A percentile compares a stretch with the other conserved stretches of the same genome.
These are phyloP conservation scores for Escovopsis weberi DNA, from an alignment of 2,329 filamentous ascomycete species.

Conservation along the genomic window DNA sequence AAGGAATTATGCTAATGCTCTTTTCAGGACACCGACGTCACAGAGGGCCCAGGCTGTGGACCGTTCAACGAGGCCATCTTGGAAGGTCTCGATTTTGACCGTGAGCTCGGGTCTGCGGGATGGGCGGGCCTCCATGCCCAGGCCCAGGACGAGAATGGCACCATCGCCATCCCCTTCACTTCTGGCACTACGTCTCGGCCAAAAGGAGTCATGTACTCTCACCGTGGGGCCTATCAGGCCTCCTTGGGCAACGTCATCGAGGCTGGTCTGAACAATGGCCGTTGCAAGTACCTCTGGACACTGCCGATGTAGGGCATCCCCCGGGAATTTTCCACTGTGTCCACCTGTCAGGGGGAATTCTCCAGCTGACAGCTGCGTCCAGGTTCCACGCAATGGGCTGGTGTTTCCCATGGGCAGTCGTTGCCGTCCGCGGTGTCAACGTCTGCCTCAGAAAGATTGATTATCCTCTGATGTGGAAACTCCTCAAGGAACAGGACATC, in stretches of 20 bases:
- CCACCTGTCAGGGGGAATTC: too few species aligned
- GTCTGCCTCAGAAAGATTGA: slow-evolving; percentile 92
- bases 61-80: slow-evolving; percentile 73
- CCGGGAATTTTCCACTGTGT: slow-evolving; percentile 22
- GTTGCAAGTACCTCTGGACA: slow-evolving; percentile 81
- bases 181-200: slow-evolving; percentile 83
- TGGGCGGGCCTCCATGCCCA: slow-evolving; percentile 67
- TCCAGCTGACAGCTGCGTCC: too few species aligned
- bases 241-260: slow-evolving; percentile 78
- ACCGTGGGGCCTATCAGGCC: slow-evolving; percentile 76
- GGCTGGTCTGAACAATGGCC: slow-evolving; percentile 61
- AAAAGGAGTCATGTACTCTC: slow-evolving; percentile 87
- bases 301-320: slow-evolving; percentile 54
- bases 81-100: slow-evolving; percentile 65
- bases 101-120: slow-evolving; percentile 46
- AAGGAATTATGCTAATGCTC: background rate
- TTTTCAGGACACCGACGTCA: slow-evolving; percentile 59
- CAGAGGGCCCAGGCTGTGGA: slow-evolving; percentile 57
- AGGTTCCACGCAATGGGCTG: slow-evolving; percentile 54
- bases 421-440: slow-evolving; percentile 83
- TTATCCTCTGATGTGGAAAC: slow-evolving; percentile 80
- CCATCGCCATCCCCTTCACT: slow-evolving; percentile 83
- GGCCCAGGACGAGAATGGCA: slow-evolving; percentile 58
- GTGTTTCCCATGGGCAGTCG: slow-evolving; percentile 90
- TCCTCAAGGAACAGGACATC: slow-evolving; percentile 73